Evolutionary conservation across 2,329 filamentous ascomycete species (phyloP), one percentile per base, ranked within the genome.

Genomic region (Teratosphaeria destructans): DNA sequence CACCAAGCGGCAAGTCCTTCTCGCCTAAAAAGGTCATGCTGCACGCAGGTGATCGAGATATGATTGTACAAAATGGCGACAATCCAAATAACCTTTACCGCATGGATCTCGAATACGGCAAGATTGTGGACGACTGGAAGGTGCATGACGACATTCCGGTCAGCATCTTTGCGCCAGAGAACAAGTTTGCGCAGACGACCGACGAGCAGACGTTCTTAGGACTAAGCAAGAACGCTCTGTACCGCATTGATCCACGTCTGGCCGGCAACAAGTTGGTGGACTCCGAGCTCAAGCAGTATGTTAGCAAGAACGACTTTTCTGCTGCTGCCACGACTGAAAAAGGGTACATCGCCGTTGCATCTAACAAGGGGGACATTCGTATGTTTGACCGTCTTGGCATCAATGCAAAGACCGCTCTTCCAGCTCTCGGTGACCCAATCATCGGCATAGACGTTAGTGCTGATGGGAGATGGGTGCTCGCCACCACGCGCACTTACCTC

Each of bases 121-220:
- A 96, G 77, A 89, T 99, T 39, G 91, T 97, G 1, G 94, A 99
- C 70, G 94, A 99, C 75, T 99, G 94, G 94, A 96, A 96, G 68
- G 83, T 99, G 14, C 93, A 99, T 71, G 93, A 99, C 63, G 90
- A 97, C 71, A 96, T 99, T 59, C 87, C 90, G 0, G 89, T 97
- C 62, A 85, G 89, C 58, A 94, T 87, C 10, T 97, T 97, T 74
- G 90, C 90, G 0, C 94, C 94, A 0, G 92, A 96, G 74, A 96
- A 87, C 61, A 99, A 99, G 83, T 99, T 96, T 70, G 86, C 94
- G 1, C 94, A 99, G 77, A 96, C 95, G 88, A 96, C 91, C 0
- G 85, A 87, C 61, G 91, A 96, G 71, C 91, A 96, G 70, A 95
- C 94, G 0, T 97, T 99, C 80, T 79, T 99, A 10, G 94, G 94